Percentiles rank a stretch among this genome's conserved stretches.
Conservation (phyloP, 176 grass and related monocot genomes). For the Aegilops sharonensis region DNA sequence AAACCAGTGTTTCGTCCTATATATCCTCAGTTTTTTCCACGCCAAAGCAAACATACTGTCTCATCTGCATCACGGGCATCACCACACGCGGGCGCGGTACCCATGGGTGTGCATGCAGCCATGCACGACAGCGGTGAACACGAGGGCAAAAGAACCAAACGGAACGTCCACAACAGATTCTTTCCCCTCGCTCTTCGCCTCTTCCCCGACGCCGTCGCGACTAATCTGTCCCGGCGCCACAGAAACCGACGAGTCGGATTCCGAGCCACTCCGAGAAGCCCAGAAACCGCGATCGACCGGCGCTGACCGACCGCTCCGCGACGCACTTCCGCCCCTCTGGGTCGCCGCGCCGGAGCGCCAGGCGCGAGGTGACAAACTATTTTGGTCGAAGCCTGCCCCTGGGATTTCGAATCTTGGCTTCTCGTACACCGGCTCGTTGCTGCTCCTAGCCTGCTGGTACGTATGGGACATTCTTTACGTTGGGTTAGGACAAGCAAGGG, state of each 20-base stretch:
- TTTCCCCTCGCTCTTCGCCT: no score
- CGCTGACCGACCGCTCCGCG: slow-evolving; percentile 1
- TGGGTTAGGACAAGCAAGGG: background rate
- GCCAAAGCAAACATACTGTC: no score
- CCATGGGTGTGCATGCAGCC: background rate
- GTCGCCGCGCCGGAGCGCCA: background rate
- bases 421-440: background rate
- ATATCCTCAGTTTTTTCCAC: no score
- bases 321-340: background rate
- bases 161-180: background rate
- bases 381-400: background rate
- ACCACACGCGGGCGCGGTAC: background rate
- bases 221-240: background rate
- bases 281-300: background rate
- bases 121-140: background rate
- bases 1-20: no score
- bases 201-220: background rate
- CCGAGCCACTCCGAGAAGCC: background rate
- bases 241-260: background rate
- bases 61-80: no score
- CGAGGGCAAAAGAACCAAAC: background rate
- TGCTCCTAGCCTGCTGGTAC: background rate
- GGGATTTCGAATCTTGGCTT: slow-evolving; percentile 6
- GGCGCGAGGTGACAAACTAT: background rate
- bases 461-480: slow-evolving; percentile 22